phyloP scores from a whole-genome alignment of 352 stramenopile species.

The Phytophthora crassamura region DNA sequence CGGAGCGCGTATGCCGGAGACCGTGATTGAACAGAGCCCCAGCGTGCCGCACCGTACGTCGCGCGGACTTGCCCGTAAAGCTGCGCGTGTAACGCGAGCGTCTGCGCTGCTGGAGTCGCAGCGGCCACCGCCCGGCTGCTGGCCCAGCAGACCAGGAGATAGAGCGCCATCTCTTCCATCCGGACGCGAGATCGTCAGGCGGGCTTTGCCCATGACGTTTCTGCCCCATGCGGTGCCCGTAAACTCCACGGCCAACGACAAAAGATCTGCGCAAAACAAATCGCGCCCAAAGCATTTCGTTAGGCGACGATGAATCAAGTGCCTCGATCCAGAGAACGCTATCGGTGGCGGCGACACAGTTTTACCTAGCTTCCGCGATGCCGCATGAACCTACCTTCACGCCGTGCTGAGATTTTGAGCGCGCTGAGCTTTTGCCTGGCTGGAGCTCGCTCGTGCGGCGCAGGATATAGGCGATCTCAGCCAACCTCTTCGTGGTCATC shows the following conservation, averaged over 20 bases:
- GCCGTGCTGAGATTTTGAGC: too few relatives aligned
- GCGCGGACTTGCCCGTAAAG: conserved; percentile 5
- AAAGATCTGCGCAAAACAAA: conserved; percentile 26
- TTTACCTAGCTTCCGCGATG: too few relatives aligned
- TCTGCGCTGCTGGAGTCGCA: conserved; percentile 8
- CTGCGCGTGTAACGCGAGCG: background rate
- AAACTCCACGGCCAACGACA: conserved; percentile 4
- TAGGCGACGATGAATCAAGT: conserved; percentile 28
- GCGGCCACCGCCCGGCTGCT: background rate
- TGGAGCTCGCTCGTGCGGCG: too few relatives aligned
- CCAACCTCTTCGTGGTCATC: too few relatives aligned
- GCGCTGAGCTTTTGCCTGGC: too few relatives aligned
- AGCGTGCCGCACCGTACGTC: conserved; percentile 7
- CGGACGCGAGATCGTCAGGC: conserved; percentile 10
- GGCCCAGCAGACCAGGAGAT: background rate
- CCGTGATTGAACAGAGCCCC: conserved; percentile 18
- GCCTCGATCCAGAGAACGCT: background rate
- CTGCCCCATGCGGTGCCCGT: conserved; percentile 14
- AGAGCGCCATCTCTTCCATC: conserved; percentile 17
- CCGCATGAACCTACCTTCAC: too few relatives aligned
- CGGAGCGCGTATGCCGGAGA: conserved; percentile 20
- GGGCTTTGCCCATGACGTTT: conserved; percentile 24
- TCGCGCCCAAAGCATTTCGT: conserved; percentile 14
- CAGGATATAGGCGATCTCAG: too few relatives aligned
- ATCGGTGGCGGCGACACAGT: too few relatives aligned